Base-by-base conservation (phyloP, 2,329 filamentous ascomycete genomes). In the Fusarium veterinarium region DNA sequence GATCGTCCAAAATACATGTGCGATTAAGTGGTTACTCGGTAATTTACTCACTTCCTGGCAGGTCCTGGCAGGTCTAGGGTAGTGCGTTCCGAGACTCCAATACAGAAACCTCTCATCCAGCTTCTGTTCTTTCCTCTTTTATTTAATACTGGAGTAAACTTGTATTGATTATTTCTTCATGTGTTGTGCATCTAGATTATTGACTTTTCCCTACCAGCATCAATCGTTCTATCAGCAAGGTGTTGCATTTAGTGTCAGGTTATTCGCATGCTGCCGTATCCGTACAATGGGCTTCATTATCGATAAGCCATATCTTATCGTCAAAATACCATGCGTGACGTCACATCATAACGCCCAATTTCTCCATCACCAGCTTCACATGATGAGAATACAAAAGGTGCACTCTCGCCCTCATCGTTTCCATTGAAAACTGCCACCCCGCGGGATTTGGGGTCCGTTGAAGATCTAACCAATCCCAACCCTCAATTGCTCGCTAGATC, bases 371-470 rank as follows among this genome's bases (percentile, higher is more conserved):
- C n/a, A 61, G 12, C 49, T 51, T 52, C 37, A 66, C 28, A 55
- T 30, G 42, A 42, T 35, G 28, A 20, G 9, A 41, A 25, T 60
- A 55, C 30, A 60, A 56, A 33, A 58, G 55, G 55, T 31, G 37
- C 23, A 42, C 37, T 33, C 40, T n/a, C 12, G 16, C 42, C 25
- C 40, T 46, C 46, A n/a, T 28, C 19, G 25, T 10, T 49, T 25
- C 10, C 8, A 5, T 37, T n/a, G 14, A 53, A 9, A 33, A 10
- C 33, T 28, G 11, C 10, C 55, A 49, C 65, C 69, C 69, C 69
- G 69, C 69, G 69, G 69, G 69, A 55, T 72, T 70, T 73, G 69
- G 69, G 69, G 69, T 62, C 35, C 9, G 28, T 14, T 1, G 10
- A 16, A 11, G 30, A 44, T 12, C 45, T n/a, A 38, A 31, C 48